Evolutionary conservation across 2,329 filamentous ascomycete genomes (phyloP), one percentile per base, ranked within the genome.

Genomic region (Teratosphaeria nubilosa): DNA sequence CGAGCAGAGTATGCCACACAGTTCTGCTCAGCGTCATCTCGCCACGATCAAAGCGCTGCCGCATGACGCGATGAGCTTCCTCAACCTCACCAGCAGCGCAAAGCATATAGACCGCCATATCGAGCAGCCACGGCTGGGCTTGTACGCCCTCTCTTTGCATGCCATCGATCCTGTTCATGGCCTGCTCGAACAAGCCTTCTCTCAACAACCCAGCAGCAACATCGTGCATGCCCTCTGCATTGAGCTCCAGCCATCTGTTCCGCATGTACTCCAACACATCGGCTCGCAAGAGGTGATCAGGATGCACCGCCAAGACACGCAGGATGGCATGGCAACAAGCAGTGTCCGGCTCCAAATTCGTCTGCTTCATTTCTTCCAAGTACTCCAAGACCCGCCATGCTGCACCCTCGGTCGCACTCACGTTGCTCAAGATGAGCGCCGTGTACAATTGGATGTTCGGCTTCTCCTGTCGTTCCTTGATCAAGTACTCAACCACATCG

Each of bases 131-230:
- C 0, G 77, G 68, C 31, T 86, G 80, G 3, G 91, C 74, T 1
- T 65, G 66, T 0, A 82, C 75, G 2, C 78, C 76, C 54, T 82
- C 77, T 55, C 77, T 74, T 50, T 83, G 75, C 80, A 96, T 83
- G 24, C 81, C 74, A 41, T 89, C 85, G 50, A 96, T 73, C 63
- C 83, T 83, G 55, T 81, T 76, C 59, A 95, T 76, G 1, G 90
- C 91, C 62, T 91, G 76, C 74, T 97, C 94, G 62, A 90, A 86
- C 66, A 95, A 87, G 0, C 85, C 83, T 65, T 96, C 91, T 22
- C 91, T 82, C 37, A 97, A 77, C 59, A 95, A 74, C 0, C 90
- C 90, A 10, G 90, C 75, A 1, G 87, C 81, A 22, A 95, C 78
- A 68, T 82, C 83, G 65, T 88, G 82, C 69, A 82, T 82, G 9